Percentiles rank a stretch among this genome's conserved stretches.
phyloP scores from a whole-genome alignment of 2,329 filamentous ascomycete species.

The Falciphora oryzae region DNA sequence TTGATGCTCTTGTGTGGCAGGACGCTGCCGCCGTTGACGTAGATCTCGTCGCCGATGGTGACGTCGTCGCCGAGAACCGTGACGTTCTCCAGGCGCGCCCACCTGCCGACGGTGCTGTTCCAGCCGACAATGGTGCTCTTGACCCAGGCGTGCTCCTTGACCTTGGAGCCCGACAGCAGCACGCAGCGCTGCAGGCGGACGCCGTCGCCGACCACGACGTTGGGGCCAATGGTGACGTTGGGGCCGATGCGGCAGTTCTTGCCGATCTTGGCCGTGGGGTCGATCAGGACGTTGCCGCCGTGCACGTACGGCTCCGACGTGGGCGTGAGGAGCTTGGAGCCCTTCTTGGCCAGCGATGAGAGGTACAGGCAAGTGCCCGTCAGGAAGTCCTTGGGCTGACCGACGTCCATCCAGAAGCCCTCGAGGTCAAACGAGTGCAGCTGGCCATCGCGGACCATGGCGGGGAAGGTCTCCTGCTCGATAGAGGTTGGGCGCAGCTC shows the following conservation, averaged over 20 bases:
- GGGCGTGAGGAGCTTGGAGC: constrained; percentile 75
- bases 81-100: constrained; percentile 95
- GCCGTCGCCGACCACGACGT: constrained; percentile 88
- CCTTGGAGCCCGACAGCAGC: constrained; percentile 79
- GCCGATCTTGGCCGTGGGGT: constrained; percentile 90
- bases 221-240: constrained; percentile 92
- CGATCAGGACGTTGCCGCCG: constrained; percentile 92
- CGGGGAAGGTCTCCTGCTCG: constrained; percentile 97
- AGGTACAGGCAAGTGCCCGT: constrained; percentile 95
- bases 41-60: constrained; percentile 95
- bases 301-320: constrained; percentile 73
- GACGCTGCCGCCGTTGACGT: constrained; percentile 94
- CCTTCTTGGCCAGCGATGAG: constrained; percentile 83
- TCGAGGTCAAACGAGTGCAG: constrained; percentile 95
- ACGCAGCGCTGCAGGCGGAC: constrained; percentile 92
- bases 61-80: constrained; percentile 98
- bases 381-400: constrained; percentile 97
- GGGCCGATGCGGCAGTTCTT: constrained; percentile 98
- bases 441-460: constrained; percentile 82
- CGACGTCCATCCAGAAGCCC: constrained; percentile 99
- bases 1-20: constrained; percentile 99
- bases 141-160: constrained; percentile 98
- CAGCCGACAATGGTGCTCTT: constrained; percentile 98
- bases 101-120: constrained; percentile 94
- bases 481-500: constrained; percentile 95